Percentiles rank a stretch among this genome's conserved stretches.
Conservation (phyloP, 148 eudicot genomes). For the Silene conica region DNA sequence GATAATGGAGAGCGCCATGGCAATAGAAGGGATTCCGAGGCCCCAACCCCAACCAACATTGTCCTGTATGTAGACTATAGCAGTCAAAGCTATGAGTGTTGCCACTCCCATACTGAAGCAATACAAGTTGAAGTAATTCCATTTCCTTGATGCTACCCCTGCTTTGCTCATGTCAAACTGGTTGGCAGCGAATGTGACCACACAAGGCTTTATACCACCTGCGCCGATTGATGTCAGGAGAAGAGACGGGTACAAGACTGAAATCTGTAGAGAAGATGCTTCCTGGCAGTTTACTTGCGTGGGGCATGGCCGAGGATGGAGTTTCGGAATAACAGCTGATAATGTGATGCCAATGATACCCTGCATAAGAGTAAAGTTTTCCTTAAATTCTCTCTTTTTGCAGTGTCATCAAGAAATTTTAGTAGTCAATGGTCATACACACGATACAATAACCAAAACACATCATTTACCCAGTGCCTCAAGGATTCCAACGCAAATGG, state of each 20-base stretch:
- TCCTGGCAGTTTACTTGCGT: constrained; percentile 38
- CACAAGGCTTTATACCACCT: constrained; percentile 81
- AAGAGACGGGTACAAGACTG: constrained; percentile 57
- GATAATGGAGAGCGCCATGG: constrained; percentile 29
- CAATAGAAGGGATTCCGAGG: constrained; percentile 40
- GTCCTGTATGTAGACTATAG: constrained; percentile 48
- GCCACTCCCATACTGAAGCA: constrained; percentile 35
- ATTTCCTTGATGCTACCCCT: constrained; percentile 56
- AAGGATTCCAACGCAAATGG: too few species aligned
- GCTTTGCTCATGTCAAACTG: constrained; percentile 63
- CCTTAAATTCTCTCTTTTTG: too few species aligned
- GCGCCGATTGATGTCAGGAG: constrained; percentile 69
- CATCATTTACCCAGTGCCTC: too few species aligned
- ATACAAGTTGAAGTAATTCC: constrained; percentile 53
- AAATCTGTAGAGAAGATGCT: constrained; percentile 52
- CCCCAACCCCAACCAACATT: constrained; percentile 55
- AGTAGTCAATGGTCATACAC: too few species aligned
- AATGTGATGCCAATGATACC: constrained; percentile 29
- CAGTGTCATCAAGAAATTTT: too few species aligned
- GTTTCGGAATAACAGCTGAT: constrained; percentile 27
- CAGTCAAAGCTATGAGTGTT: constrained; percentile 35
- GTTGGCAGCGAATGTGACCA: constrained; percentile 81
- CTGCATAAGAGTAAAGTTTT: constrained; percentile 6
- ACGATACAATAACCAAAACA: too few species aligned
- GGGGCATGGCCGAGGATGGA: constrained; percentile 30